Conservation (phyloP, 1,284 basidiomycete genomes). For the Irpex sp. region DNA sequence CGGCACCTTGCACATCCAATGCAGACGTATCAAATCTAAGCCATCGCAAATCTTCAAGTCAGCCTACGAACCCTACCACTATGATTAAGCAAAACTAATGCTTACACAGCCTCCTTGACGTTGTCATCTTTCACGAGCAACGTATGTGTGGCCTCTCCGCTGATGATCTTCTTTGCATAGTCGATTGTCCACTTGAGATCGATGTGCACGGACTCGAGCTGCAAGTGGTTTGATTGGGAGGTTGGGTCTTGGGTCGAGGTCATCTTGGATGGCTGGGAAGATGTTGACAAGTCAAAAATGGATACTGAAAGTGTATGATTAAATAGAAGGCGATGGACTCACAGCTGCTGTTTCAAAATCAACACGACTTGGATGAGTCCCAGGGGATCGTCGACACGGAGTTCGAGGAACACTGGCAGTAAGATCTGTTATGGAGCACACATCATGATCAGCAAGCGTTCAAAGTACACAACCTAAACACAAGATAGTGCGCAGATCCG, state of each 20-base stretch:
- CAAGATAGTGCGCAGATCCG: too few relatives aligned
- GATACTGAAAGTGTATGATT: too few relatives aligned
- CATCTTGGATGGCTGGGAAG: background rate
- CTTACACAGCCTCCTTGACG: constrained; percentile 67
- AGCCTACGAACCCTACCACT: background rate
- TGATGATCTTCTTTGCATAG: constrained; percentile 65
- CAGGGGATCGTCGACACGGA: too few relatives aligned
- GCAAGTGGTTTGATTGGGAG: constrained; percentile 76
- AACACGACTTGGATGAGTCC: too few relatives aligned
- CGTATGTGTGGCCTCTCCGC: constrained; percentile 69
- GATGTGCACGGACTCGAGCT: constrained; percentile 67
- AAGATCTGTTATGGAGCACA: too few relatives aligned
- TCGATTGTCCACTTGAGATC: constrained; percentile 83
- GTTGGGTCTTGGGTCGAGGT: constrained; percentile 31
- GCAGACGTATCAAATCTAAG: constrained; percentile 79
- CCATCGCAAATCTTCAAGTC: too few relatives aligned
- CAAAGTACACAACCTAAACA: too few relatives aligned
- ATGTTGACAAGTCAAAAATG: background rate
- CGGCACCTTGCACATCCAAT: constrained; percentile 60
- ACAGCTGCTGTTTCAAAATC: too few relatives aligned
- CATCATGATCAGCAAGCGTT: too few relatives aligned
- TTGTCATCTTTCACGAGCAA: constrained; percentile 55
- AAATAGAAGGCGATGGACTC: too few relatives aligned
- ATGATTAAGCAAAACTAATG: constrained; percentile 10
- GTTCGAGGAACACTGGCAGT: too few relatives aligned